These are phyloP conservation scores for Setaria viridis DNA, from an alignment of 202 grass and related monocot genomes.

Conservation along the genomic window DNA sequence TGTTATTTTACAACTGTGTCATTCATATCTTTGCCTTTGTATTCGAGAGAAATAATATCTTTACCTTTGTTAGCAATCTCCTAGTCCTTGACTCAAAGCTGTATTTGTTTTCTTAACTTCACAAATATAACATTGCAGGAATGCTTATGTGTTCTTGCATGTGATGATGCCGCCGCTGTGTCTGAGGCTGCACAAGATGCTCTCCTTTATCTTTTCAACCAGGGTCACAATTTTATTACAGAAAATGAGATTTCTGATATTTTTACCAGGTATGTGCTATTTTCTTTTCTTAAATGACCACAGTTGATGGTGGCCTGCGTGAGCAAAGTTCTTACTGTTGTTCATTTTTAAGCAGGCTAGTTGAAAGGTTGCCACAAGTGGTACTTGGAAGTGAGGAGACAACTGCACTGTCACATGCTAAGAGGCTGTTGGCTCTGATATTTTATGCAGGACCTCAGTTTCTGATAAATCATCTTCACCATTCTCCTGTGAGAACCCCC, in stretches of 20 bases:
- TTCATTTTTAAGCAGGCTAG: constrained; percentile 68
- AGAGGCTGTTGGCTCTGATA: constrained; percentile 77
- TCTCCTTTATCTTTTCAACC: constrained; percentile 72
- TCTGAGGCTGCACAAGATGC: constrained; percentile 80
- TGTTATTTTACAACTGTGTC: constrained; percentile 29
- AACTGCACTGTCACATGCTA: constrained; percentile 79
- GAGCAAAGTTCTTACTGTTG: constrained; percentile 48
- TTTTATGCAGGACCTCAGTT: constrained; percentile 90
- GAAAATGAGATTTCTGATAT: constrained; percentile 86
- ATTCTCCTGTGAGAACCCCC: constrained; percentile 71
- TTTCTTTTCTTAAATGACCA: constrained; percentile 40
- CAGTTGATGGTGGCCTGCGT: constrained; percentile 33
- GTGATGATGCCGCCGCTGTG: constrained; percentile 68
- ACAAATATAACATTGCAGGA: constrained; percentile 69
- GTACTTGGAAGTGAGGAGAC: constrained; percentile 86
- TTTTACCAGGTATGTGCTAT: constrained; percentile 74
- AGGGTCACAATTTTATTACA: constrained; percentile 61
- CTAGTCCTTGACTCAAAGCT: constrained; percentile 24
- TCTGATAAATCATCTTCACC: constrained; percentile 79
- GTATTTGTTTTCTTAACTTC: constrained; percentile 37
- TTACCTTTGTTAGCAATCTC: constrained; percentile 21
- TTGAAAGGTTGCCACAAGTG: constrained; percentile 75
- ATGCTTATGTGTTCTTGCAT: constrained; percentile 83
- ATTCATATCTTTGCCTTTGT: constrained; percentile 19
- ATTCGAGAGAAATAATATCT: neutral